phyloP scores from a whole-genome alignment of 1,284 basidiomycete species.

The Testicularia cyperi region DNA sequence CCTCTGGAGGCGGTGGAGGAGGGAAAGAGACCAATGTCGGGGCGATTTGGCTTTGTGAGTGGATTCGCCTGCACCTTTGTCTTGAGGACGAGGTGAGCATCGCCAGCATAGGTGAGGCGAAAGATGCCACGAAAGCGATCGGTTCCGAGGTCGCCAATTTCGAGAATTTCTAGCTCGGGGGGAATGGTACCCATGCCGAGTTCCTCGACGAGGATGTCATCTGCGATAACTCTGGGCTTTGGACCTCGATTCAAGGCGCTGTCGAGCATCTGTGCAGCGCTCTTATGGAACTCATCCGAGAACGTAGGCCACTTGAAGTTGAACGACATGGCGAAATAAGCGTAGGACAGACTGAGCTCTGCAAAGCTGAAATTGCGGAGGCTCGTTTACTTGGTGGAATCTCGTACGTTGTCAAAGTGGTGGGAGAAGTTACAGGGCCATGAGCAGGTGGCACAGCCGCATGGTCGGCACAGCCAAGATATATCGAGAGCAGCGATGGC shows the following conservation, averaged over 20 bases:
- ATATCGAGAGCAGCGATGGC: too few species aligned
- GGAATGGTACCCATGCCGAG: conserved; percentile 98
- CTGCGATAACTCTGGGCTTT: conserved; percentile 95
- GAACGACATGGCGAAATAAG: conserved; percentile 90
- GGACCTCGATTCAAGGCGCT: conserved; percentile 61
- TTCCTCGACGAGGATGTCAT: conserved; percentile 94
- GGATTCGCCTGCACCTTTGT: conserved; percentile 98
- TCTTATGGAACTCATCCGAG: conserved; percentile 66
- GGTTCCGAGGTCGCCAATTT: conserved; percentile 92
- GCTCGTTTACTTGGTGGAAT: too few species aligned
- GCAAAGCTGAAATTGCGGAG: too few species aligned
- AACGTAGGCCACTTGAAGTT: conserved; percentile 94
- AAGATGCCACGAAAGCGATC: conserved; percentile 98
- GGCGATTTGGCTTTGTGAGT: conserved; percentile 66
- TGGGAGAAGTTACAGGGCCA: too few species aligned
- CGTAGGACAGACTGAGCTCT: too few species aligned
- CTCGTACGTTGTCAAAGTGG: too few species aligned
- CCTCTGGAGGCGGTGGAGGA: conserved; percentile 46
- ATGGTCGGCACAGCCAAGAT: too few species aligned
- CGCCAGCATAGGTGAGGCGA: conserved; percentile 88
- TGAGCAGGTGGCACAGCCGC: too few species aligned
- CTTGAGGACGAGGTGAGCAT: conserved; percentile 91
- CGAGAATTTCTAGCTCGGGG: conserved; percentile 93
- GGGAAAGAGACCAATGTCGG: conserved; percentile 45
- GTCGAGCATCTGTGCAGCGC: conserved; percentile 53